Base-by-base conservation (phyloP, 192 early-diverging fungal genomes). In the Backusella macrospora region DNA sequence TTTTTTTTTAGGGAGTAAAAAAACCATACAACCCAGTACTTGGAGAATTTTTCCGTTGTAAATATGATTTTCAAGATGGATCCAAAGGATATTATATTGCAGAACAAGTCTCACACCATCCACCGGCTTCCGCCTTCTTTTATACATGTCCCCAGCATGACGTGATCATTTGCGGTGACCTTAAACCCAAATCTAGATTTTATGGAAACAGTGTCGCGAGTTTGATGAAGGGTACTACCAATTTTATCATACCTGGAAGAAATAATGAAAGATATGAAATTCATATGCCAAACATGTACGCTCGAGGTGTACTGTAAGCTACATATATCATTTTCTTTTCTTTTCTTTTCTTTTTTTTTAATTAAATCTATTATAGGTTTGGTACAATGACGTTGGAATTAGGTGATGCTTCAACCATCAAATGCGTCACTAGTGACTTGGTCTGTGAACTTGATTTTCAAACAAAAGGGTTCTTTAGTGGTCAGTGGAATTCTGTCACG, bases 11-110 rank as follows among this genome's bases (percentile, higher is more conserved):
- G 90, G 93, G 96, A 47, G 90, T 98, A 6, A 93, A 94, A 73
- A 98, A 98, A 78, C 95, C 97, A 3, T 98, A 96, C 82, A 97
- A 97, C 64, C 96, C 97, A 21, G 89, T 96, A 21, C 85, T 98
- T 38, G 96, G 96, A 43, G 97, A 98, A 81, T 86, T 92, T 21
- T 97, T 97, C 82, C 90, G 91, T 23, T 94, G 93, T 55, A 81
- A 86, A 68, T 96, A 90, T 86, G 79, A 85, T 68, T 94, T 91
- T 63, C 62, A 81, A 12, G 90, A 95, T 77, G 80, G 79, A 3
- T 87, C 92, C 42, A 82, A 89, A 49, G 91, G 92, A 18, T 92
- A 84, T 70, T 96, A 92, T 74, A 75, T 97, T 7, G 86, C 93
- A 13, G 97, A 98, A 81, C 97, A 98, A 79, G 92, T 96, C 10